Evolutionary conservation across 257 asterid species (phyloP).

Genomic region (Lithospermum erythrorhizon): DNA sequence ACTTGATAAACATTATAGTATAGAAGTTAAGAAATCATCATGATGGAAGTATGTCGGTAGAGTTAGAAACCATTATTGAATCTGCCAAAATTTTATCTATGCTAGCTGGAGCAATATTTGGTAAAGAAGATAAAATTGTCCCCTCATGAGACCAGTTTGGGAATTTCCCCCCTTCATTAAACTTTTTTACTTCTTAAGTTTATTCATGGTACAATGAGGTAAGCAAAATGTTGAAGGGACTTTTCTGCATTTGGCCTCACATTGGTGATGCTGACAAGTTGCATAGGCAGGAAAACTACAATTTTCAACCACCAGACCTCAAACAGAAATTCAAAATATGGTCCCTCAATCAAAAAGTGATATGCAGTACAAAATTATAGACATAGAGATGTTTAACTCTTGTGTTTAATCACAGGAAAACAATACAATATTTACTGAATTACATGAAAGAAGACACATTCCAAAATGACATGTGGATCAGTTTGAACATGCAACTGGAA

Average conservation of each 20-base stretch:
- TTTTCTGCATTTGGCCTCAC: slow-evolving; percentile 15
- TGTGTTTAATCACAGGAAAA: neutral
- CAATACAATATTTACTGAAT: neutral
- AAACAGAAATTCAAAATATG: neutral
- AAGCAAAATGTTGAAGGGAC: slow-evolving; percentile 1
- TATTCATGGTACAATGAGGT: neutral
- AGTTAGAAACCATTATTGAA: too few relatives aligned
- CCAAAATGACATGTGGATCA: neutral
- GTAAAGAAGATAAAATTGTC: neutral
- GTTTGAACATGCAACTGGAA: neutral
- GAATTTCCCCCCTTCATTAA: neutral
- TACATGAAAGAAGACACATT: neutral
- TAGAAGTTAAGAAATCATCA: too few relatives aligned
- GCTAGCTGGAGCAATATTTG: neutral
- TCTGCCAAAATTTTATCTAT: slow-evolving; percentile 2
- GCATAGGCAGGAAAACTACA: slow-evolving; percentile 14
- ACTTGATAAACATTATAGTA: too few relatives aligned
- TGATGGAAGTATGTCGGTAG: neutral
- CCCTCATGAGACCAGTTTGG: slow-evolving; percentile 5
- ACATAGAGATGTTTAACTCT: too few relatives aligned
- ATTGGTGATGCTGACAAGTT: slow-evolving; percentile 35
- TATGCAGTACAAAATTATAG: too few relatives aligned
- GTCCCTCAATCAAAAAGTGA: neutral
- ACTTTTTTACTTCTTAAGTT: neutral
- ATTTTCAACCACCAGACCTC: slow-evolving; percentile 8